Evolutionary conservation across 1,284 basidiomycete species (phyloP).

Genomic region (Ceratobasidium papillatum): DNA sequence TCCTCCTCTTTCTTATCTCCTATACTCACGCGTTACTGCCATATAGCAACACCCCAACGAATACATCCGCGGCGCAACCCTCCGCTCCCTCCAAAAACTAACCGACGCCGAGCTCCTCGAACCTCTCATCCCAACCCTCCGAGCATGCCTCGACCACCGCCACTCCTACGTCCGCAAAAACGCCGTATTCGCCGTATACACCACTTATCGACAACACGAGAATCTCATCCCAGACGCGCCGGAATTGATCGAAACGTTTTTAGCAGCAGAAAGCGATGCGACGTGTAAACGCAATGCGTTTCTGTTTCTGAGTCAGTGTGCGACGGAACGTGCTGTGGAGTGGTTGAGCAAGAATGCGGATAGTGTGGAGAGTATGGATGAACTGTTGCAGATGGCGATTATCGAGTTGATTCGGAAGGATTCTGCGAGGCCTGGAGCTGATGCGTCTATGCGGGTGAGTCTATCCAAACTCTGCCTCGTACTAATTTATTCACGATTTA

Average conservation of each 20-base stretch:
- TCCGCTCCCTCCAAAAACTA: constrained; percentile 96
- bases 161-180: constrained; percentile 99
- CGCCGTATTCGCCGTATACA: constrained; percentile 95
- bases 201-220: constrained; percentile 94
- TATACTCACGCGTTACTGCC: background rate
- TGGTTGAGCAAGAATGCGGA: constrained; percentile 90
- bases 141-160: constrained; percentile 95
- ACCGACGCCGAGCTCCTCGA: constrained; percentile 95
- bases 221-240: constrained; percentile 96
- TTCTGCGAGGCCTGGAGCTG: constrained; percentile 68
- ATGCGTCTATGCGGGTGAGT: constrained; percentile 79
- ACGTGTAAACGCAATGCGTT: constrained; percentile 99
- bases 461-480: constrained; percentile 35
- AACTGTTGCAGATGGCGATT: constrained; percentile 94
- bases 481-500: background rate
- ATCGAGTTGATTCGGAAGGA: constrained; percentile 96
- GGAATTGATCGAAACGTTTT: constrained; percentile 96
- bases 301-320: constrained; percentile 89
- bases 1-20: background rate
- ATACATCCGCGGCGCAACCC: constrained; percentile 97
- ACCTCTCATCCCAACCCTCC: constrained; percentile 92
- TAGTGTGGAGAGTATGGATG: constrained; percentile 85
- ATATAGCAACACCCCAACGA: constrained; percentile 97
- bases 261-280: constrained; percentile 95
- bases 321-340: constrained; percentile 90